phyloP scores from a whole-genome alignment of 306 rosid genomes.

The Sphenostylis stenocarpa region DNA sequence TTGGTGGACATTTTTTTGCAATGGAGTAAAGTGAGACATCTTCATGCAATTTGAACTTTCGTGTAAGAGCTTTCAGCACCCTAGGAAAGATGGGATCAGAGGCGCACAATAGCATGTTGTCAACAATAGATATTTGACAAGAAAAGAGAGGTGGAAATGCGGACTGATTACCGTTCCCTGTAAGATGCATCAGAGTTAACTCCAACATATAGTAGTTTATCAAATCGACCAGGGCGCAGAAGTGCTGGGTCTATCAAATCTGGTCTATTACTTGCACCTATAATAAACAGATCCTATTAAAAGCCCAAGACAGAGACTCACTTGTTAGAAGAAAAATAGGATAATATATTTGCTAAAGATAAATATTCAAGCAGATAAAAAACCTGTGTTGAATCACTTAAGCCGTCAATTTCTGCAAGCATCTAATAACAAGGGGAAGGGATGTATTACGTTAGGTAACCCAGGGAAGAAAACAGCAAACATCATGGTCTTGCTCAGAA shows the following conservation, averaged over 20 bases:
- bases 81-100: slow-evolving; percentile 38
- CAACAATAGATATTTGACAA: neutral
- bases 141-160: neutral
- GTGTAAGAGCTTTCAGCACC: slow-evolving; percentile 87
- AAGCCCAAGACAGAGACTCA: slow-evolving; percentile 28
- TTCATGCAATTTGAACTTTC: slow-evolving; percentile 77
- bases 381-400: slow-evolving; percentile 91
- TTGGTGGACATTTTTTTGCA: slow-evolving; percentile 81
- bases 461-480: slow-evolving; percentile 8
- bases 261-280: slow-evolving; percentile 98
- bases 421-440: slow-evolving; percentile 55
- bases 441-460: slow-evolving; percentile 32
- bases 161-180: slow-evolving; percentile 65
- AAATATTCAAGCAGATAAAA: slow-evolving; percentile 13
- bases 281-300: slow-evolving; percentile 81
- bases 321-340: slow-evolving; percentile 31
- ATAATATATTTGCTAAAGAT: slow-evolving; percentile 1
- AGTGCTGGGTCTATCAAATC: slow-evolving; percentile 98
- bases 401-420: slow-evolving; percentile 98
- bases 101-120: neutral
- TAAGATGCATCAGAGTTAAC: slow-evolving; percentile 85
- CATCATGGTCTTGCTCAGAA: slow-evolving; percentile 1
- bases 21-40: slow-evolving; percentile 73
- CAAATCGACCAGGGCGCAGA: slow-evolving; percentile 92
- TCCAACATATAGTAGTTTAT: slow-evolving; percentile 89